These are phyloP conservation scores for Leccinellum luteum DNA, from an alignment of 768 basidiomycete species.

Conservation along the genomic window DNA sequence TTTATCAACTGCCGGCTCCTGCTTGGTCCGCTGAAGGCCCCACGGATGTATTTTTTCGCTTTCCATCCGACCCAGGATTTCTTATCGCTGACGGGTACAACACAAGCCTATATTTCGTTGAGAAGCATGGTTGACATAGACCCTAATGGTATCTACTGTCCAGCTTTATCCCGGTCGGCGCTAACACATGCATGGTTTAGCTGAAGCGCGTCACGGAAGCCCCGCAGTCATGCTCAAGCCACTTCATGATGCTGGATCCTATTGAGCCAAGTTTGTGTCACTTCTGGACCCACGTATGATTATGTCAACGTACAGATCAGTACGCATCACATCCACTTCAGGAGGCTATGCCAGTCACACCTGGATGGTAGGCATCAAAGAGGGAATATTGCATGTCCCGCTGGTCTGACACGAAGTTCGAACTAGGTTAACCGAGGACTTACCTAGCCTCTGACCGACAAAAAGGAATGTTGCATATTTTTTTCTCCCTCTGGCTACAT, in stretches of 20 bases:
- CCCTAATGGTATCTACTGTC: background rate
- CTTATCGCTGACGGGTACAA: background rate
- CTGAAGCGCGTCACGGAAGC: background rate
- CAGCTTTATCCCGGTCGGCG: background rate
- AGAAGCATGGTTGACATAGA: background rate
- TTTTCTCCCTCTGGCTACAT: background rate
- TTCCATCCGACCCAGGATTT: background rate
- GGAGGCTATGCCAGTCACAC: background rate
- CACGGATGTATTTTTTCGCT: background rate
- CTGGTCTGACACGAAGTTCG: background rate
- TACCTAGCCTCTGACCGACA: background rate
- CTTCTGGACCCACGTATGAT: background rate
- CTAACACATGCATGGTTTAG: background rate
- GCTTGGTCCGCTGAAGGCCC: background rate
- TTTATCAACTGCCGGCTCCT: background rate
- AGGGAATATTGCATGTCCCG: background rate
- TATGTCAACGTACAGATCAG: background rate
- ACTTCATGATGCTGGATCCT: background rate
- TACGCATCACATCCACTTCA: background rate
- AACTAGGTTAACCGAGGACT: background rate
- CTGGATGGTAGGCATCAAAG: background rate
- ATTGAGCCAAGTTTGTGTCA: background rate
- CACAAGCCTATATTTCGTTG: background rate
- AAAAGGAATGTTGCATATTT: background rate
- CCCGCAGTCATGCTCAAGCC: background rate